Evolutionary conservation across 2,329 filamentous ascomycete species (phyloP), one percentile per base, ranked within the genome.

Genomic region (Colletotrichum sp.): DNA sequence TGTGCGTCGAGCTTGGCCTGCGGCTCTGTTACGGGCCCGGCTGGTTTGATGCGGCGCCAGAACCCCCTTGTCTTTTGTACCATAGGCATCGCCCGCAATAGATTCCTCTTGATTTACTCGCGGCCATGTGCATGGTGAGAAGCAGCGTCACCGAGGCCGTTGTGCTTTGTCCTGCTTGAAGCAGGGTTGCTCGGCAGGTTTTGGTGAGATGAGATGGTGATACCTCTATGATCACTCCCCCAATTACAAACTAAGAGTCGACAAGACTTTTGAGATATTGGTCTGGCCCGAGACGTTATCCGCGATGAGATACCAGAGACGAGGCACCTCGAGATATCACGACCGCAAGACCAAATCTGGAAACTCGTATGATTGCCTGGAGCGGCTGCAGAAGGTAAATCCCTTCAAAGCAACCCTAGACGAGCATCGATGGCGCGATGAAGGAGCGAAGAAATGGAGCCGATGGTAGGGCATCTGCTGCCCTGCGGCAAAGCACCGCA

Each of bases 51-150:
- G 74, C 34, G 65, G 72, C 65, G 69, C 61, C 61, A 52, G 72
- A 75, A 68, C 43, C 32, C 61, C 43, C 52, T 69, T 77, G 76
- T 75, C 73, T 72, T 64, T 74, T 78, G 77, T 78, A 78, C 71
- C 76, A 78, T 78, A 77, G 67, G 76, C 68, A 74, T 78, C 71
- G 73, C 70, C 69, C 74, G 65, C 77, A 78, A 78, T 78, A 78
- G 77, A 78, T 78, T 76, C 68, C 77, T 71, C 71, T 70, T 75
- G 73, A 73, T 36, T 75, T 75, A 65, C 43, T 9, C 26, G 7
- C 55, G 55, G 36, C 2, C 32, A 21, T 34, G 3, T 63, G 7
- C 1, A 21, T 32, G 28, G 12, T 34, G 59, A 63, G 13, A 8
- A 32, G 24, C 21, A 24, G 7, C 7, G 13, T 18, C 52, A 4